Base-by-base conservation (phyloP, 371 early-diverging fungal genomes). In the Circinella umbellata region DNA sequence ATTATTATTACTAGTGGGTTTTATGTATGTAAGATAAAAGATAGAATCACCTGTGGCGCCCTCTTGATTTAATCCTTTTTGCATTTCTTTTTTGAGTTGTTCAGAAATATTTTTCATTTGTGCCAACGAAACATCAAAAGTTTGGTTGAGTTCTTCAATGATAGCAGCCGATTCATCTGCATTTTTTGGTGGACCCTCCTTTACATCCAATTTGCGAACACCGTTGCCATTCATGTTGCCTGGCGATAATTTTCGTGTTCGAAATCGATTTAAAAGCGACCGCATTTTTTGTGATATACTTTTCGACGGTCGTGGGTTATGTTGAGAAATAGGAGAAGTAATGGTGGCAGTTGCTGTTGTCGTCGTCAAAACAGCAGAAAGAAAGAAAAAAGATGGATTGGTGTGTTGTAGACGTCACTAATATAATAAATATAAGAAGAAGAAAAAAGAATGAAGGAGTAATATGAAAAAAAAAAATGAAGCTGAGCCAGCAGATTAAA, bases 51-150 rank as follows among this genome's bases (percentile, higher is more conserved):
- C 72, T 54, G 84, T 80, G 49, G 85, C 84, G 27, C 90, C 90
- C 64, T 88, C 85, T 35, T 72, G 76, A 27, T 77, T 78, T 20
- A 96, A 87, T 17, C 95, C 95, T 72, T 90, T 90, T 38, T 79
- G 67, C 91, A 95, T 91, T 71, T 91, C 93, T n/a, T 77, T 72
- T 14, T 88, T 75, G 77, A 94, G 90, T 76, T 90, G 86, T 15
- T 80, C 76, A 65, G 83, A 74, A 72, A 95, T 90, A 17, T 75
- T 81, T 51, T 81, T 79, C 54, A 95, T 78, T 69, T 85, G 77
- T 4, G 82, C 76, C 5, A 82, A 73, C 0, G 82, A 67, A 11
- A 95, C 74, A n/a, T 77, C 80, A 71, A 95, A 93, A 64, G 38
- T 46, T 15, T 38, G 61, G 1, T 42, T 35, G 8, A 67, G 36